Conservation (phyloP, 2,329 filamentous ascomycete species). For the Xylaria sp. region DNA sequence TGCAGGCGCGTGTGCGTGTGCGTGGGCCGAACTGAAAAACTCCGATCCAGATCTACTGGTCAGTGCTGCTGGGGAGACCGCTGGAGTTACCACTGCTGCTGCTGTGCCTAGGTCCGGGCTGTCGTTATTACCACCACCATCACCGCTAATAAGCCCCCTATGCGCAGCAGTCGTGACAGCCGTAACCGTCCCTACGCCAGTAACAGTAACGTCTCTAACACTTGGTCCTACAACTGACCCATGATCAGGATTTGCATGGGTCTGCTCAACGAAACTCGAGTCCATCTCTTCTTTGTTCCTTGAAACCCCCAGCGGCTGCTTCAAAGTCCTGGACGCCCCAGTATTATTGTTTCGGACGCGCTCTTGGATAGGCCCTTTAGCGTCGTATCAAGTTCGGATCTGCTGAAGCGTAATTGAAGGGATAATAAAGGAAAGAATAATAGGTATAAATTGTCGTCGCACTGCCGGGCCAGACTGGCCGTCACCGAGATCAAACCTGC, state of each 20-base stretch:
- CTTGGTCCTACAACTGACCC: conserved; percentile 18
- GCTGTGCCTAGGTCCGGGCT: conserved; percentile 10
- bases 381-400: conserved; percentile 12
- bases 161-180: not conserved
- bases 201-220: conserved; percentile 18
- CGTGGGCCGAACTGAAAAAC: conserved; percentile 18
- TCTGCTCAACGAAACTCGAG: conserved; percentile 30
- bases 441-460: conserved; percentile 19
- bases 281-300: conserved; percentile 34
- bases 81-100: conserved; percentile 13
- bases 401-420: conserved; percentile 10
- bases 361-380: not conserved
- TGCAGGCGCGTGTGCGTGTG: not conserved
- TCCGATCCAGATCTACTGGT: conserved; percentile 21
- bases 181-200: conserved; percentile 14
- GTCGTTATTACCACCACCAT: conserved; percentile 18
- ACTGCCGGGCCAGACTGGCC: conserved; percentile 14
- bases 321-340: conserved; percentile 19
- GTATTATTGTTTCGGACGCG: conserved; percentile 29
- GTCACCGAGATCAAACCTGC: conserved; percentile 9
- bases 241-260: conserved; percentile 29
- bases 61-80: conserved; percentile 13
- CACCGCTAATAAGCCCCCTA: conserved; percentile 16
- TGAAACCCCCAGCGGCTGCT: conserved; percentile 14
- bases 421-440: conserved; percentile 14